Evolutionary conservation across 306 rosid genomes (phyloP), one percentile per base, ranked within the genome.

Genomic region (Prunus kanzakura): DNA sequence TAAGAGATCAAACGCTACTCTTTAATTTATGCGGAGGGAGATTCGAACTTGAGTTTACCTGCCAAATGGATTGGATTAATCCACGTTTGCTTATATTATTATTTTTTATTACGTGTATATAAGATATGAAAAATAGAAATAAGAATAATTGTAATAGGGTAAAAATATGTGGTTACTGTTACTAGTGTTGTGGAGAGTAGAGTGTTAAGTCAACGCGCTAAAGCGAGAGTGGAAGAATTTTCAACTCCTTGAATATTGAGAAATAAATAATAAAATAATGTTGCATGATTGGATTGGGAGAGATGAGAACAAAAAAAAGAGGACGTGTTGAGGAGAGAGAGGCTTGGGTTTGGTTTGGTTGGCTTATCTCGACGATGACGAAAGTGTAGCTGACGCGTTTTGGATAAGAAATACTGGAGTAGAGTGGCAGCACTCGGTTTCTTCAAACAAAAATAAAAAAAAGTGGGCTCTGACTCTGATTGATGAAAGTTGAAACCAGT

Each of bases 351-450:
- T 12, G 43, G 9, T 38, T 38, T 38, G 10, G 9, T 0, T 12
- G 30, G 75, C 35, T 13, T 71, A 55, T 71, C 75, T 5, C 9
- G 43, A 38, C 43, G 43, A 38, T 7, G 43, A 41, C 14, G 38
- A 18, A 73, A 9, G 77, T 73, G 77, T 73, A 27, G 2, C n/a
- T 45, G 77, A 73, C 67, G 76, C 76, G 76, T 43, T 16, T n/a
- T 8, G 14, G 13, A 20, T 12, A n/a, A 4, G 50, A 0, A 38
- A 38, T 38, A 38, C 2, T 38, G 9, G 43, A 38, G 19, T 30
- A 15, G n/a, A 63, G 67, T 63, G 2, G 45, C 45, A 10, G 67
- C 67, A 16, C 43, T 1, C 13, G 43, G 20, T 7, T 63, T 63
- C 32, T 5, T 4, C 15, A 14, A 16, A 15, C 0, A 6, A 3